These are phyloP conservation scores for Schizonepeta tenuifolia DNA, from an alignment of 257 asterid species.

Conservation along the genomic window DNA sequence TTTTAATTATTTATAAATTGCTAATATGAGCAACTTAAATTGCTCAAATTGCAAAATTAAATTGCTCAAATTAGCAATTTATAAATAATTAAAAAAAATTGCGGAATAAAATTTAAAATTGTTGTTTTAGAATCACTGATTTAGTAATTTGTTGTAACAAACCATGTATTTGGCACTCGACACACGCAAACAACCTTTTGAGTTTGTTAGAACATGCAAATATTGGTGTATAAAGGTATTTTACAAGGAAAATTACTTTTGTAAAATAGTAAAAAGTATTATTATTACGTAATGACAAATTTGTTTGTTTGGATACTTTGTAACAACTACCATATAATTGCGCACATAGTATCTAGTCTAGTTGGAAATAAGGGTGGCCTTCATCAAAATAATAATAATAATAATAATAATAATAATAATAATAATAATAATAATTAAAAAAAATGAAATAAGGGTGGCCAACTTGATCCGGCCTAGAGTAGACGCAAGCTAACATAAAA, in stretches of 20 bases:
- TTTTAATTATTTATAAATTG: too few relatives aligned
- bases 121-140: background rate
- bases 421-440: too few relatives aligned
- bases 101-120: background rate
- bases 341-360: background rate
- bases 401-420: too few relatives aligned
- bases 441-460: too few relatives aligned
- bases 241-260: background rate
- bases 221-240: background rate
- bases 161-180: background rate
- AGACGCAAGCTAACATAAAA: too few relatives aligned
- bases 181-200: conserved; percentile 2
- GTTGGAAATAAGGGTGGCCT: too few relatives aligned
- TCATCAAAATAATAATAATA: too few relatives aligned
- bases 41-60: too few relatives aligned
- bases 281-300: background rate
- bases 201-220: conserved; percentile 16
- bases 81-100: too few relatives aligned
- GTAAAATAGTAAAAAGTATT: background rate
- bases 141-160: background rate
- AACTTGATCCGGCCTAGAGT: too few relatives aligned
- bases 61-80: too few relatives aligned
- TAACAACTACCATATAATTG: background rate
- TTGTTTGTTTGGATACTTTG: background rate
- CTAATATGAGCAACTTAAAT: too few relatives aligned